These are phyloP conservation scores for Nakazawaea anatomiae DNA, from an alignment of 805 yeast genomes.

Conservation along the genomic window DNA sequence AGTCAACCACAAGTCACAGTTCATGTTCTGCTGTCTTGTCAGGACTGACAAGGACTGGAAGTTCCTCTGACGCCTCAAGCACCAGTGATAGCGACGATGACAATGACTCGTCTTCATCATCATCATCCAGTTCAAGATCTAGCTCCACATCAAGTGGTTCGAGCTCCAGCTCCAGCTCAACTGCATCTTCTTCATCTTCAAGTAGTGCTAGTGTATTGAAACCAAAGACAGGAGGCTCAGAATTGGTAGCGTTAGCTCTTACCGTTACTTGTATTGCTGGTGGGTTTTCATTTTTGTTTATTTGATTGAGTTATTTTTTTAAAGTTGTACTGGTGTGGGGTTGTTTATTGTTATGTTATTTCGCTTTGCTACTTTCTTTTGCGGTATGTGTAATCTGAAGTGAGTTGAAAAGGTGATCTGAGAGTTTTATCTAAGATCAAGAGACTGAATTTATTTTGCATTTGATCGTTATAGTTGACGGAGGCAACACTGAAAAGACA, in stretches of 20 bases:
- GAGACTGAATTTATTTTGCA: no score
- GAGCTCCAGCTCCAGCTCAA: conserved; percentile 21
- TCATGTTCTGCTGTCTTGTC: conserved; percentile 45
- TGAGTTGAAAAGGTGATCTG: no score
- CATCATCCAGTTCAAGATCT: conserved; percentile 24
- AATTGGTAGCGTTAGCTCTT: conserved; percentile 28
- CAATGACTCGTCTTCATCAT: conserved; percentile 26
- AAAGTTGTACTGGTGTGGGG: neutral
- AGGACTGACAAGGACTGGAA: conserved; percentile 68
- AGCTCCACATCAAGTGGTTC: conserved; percentile 30
- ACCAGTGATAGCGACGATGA: conserved; percentile 12
- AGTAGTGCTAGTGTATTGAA: conserved; percentile 17
- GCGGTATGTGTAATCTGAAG: no score
- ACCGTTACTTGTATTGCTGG: conserved; percentile 35
- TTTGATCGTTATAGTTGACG: no score
- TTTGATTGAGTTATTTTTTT: conserved; percentile 13
- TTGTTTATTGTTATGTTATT: no score
- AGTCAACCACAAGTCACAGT: conserved; percentile 34
- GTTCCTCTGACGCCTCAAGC: conserved; percentile 47
- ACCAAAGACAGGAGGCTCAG: conserved; percentile 11
- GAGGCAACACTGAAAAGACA: no score
- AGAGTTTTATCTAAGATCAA: no score
- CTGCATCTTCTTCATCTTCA: conserved; percentile 19
- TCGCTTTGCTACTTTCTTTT: no score
- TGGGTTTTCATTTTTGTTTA: conserved; percentile 34